phyloP scores from a whole-genome alignment of 495 filamentous ascomycete species.

The Tuber indicum region DNA sequence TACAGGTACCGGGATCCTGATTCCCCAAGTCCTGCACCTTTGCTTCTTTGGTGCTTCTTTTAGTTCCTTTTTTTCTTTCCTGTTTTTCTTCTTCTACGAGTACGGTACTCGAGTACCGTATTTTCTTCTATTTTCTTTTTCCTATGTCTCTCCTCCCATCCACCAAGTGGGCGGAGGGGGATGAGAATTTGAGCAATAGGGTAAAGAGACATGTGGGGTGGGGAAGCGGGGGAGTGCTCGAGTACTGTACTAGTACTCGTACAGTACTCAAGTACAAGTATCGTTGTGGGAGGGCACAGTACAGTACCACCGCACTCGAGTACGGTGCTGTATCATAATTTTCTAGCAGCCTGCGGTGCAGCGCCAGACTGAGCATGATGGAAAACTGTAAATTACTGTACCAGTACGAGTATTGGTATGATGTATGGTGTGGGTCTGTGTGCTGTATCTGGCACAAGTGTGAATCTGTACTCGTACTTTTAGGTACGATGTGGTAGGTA shows the following conservation, averaged over 20 bases:
- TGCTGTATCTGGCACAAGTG: neutral
- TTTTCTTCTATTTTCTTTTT: neutral
- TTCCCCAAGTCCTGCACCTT: neutral
- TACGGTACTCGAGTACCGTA: too few species aligned
- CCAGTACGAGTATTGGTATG: neutral
- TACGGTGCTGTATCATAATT: neutral
- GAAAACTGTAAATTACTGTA: neutral
- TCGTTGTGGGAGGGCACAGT: neutral
- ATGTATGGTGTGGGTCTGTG: neutral
- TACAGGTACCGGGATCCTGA: neutral
- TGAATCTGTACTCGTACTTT: neutral
- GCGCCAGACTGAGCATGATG: neutral
- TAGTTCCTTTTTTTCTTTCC: neutral
- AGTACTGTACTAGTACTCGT: too few species aligned
- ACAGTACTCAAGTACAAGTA: neutral
- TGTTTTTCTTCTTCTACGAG: neutral
- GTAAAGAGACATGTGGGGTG: neutral
- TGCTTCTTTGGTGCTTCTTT: constrained; percentile 4
- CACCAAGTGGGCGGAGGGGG: neutral
- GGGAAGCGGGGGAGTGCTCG: neutral
- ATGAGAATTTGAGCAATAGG: neutral
- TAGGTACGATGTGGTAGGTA: neutral
- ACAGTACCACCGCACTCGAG: neutral
- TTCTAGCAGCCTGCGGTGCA: neutral
- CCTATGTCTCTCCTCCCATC: neutral